Percentiles rank a stretch among this genome's conserved stretches.
Evolutionary conservation across 2,329 filamentous ascomycete species (phyloP).

Genomic region (Fusarium pseudonygamai): DNA sequence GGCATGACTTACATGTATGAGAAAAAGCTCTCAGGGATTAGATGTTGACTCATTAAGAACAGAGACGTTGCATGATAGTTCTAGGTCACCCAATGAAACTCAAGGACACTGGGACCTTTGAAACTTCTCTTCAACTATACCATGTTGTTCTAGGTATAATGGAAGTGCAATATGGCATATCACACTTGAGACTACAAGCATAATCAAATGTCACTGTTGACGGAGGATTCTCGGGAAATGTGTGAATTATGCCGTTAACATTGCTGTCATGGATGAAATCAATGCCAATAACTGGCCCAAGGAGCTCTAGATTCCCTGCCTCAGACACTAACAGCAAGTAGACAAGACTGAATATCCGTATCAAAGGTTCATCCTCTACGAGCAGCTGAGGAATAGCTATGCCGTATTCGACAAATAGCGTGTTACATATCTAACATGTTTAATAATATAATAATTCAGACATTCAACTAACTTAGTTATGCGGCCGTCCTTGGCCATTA

Average conservation of each 20-base stretch:
- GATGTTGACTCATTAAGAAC: slow-evolving; percentile 6
- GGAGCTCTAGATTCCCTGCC: background rate
- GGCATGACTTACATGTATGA: slow-evolving; percentile 9
- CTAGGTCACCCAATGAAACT: slow-evolving; percentile 1
- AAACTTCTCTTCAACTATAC: slow-evolving; percentile 3
- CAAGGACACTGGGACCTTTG: background rate
- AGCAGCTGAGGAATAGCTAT: background rate
- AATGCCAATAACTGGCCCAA: background rate
- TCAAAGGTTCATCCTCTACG: background rate
- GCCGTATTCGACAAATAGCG: background rate
- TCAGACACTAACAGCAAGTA: background rate
- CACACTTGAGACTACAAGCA: background rate
- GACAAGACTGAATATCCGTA: background rate
- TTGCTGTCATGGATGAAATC: background rate
- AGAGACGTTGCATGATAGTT: background rate
- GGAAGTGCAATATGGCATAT: background rate
- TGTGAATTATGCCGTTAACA: background rate
- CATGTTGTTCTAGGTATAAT: background rate
- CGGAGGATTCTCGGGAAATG: background rate
- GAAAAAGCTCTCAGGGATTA: background rate
- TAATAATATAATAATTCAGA: background rate
- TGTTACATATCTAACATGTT: slow-evolving; percentile 1
- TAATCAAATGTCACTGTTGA: background rate
- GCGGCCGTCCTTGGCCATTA: background rate
- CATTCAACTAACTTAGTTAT: background rate